These are phyloP conservation scores for Simplicillium aogashimaense DNA, from an alignment of 2,329 filamentous ascomycete species.

Conservation along the genomic window DNA sequence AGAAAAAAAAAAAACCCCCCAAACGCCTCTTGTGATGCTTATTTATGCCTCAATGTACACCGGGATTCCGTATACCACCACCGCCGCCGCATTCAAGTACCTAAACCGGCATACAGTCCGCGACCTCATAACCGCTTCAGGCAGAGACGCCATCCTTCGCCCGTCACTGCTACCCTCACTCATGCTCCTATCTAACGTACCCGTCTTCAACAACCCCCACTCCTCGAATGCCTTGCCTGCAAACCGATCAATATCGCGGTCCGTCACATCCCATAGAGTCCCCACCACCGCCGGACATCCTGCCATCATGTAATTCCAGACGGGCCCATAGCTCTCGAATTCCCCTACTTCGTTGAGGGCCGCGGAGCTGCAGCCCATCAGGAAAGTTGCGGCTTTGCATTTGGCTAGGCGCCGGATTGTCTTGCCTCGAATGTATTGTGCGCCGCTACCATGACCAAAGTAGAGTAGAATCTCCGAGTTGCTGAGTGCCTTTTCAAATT, in stretches of 20 bases:
- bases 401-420: conserved; percentile 69
- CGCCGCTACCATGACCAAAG: conserved; percentile 91
- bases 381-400: conserved; percentile 67
- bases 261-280: conserved; percentile 96
- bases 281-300: conserved; percentile 80
- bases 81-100: conserved; percentile 88
- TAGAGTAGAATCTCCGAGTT: conserved; percentile 71
- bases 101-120: conserved; percentile 73
- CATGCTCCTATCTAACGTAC: conserved; percentile 28
- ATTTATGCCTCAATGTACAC: conserved; percentile 53
- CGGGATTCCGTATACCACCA: conserved; percentile 90
- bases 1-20: too few relatives aligned
- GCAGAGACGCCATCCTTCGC: conserved; percentile 41
- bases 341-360: conserved; percentile 68
- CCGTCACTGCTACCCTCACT: conserved; percentile 16
- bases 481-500: conserved; percentile 61
- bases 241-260: conserved; percentile 93
- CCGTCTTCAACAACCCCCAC: conserved; percentile 64
- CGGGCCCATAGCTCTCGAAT: conserved; percentile 84
- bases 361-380: conserved; percentile 92
- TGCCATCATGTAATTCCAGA: conserved; percentile 84
- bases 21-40: too few relatives aligned
- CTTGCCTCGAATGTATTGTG: conserved; percentile 83
- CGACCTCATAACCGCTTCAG: conserved; percentile 71
- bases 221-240: conserved; percentile 68